Conservation (phyloP, 129 eudicot species). For the Solidago caesia region DNA sequence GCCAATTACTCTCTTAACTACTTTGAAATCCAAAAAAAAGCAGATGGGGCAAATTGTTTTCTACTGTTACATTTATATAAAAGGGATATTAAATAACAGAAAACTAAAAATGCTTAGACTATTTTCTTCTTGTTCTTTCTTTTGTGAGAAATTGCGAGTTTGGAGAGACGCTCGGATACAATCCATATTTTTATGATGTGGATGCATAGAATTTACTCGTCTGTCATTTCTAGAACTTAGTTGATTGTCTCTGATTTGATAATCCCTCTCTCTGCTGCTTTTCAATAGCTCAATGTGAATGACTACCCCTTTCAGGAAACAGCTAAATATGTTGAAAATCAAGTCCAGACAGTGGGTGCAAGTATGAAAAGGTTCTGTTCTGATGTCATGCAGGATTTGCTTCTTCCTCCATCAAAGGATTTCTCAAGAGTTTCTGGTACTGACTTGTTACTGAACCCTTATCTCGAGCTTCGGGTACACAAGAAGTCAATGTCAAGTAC, state of each 20-base stretch:
- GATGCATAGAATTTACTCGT: neutral
- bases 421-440: conserved; percentile 45
- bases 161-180: neutral
- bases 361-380: conserved; percentile 82
- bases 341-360: conserved; percentile 79
- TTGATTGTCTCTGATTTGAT: neutral
- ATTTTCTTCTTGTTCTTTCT: no score
- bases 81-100: no score
- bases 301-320: conserved; percentile 58
- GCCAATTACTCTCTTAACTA: neutral
- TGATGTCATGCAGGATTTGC: conserved; percentile 84
- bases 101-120: neutral
- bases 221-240: neutral
- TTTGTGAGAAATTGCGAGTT: no score
- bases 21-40: neutral
- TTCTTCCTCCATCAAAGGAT: conserved; percentile 51
- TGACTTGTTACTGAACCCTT: conserved; percentile 52
- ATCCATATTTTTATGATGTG: neutral
- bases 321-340: conserved; percentile 83
- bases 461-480: conserved; percentile 41
- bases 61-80: no score
- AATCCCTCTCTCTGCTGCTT: neutral
- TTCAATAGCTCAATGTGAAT: neutral
- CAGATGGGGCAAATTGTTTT: no score
- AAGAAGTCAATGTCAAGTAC: conserved; percentile 37